phyloP scores from a whole-genome alignment of 139 green algal genomes.

The Picochlorum sp. region DNA sequence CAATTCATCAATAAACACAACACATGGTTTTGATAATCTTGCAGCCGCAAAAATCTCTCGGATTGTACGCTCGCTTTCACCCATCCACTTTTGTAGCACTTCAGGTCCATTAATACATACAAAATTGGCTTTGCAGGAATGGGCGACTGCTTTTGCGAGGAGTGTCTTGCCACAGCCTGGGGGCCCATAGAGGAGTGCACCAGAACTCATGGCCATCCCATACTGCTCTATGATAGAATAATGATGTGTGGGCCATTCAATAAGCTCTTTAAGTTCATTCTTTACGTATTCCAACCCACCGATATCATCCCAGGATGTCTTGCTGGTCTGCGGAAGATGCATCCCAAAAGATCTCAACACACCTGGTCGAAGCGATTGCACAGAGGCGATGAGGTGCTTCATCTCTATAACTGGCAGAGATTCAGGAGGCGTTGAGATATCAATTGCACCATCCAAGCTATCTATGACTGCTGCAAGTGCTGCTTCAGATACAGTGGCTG shows the following conservation, averaged over 20 bases:
- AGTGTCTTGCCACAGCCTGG: conserved; percentile 52
- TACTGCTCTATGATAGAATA: conserved; percentile 4
- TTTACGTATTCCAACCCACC: conserved; percentile 41
- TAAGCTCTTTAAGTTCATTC: conserved; percentile 19
- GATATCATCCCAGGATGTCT: conserved; percentile 19
- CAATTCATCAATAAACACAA: conserved; percentile 73
- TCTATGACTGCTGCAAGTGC: conserved; percentile 20
- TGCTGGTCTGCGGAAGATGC: conserved; percentile 28
- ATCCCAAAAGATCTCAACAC: conserved; percentile 62
- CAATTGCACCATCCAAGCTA: neutral
- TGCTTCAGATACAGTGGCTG: conserved; percentile 19
- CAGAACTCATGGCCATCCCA: conserved; percentile 12
- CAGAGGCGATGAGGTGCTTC: conserved; percentile 15
- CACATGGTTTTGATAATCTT: conserved; percentile 37
- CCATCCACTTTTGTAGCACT: conserved; percentile 45
- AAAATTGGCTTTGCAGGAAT: conserved; percentile 35
- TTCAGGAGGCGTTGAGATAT: neutral
- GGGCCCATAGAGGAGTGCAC: conserved; percentile 33
- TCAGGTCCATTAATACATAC: conserved; percentile 35
- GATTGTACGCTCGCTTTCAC: conserved; percentile 36
- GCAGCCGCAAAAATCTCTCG: conserved; percentile 31
- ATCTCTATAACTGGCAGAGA: neutral
- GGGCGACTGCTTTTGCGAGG: conserved; percentile 47
- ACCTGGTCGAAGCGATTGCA: neutral
- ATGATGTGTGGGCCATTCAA: conserved; percentile 24